A percentile compares a stretch with the other conserved stretches of the same genome.
phyloP scores from a whole-genome alignment of 2,329 filamentous ascomycete species.

The Arthrobotrys sphaeroides region DNA sequence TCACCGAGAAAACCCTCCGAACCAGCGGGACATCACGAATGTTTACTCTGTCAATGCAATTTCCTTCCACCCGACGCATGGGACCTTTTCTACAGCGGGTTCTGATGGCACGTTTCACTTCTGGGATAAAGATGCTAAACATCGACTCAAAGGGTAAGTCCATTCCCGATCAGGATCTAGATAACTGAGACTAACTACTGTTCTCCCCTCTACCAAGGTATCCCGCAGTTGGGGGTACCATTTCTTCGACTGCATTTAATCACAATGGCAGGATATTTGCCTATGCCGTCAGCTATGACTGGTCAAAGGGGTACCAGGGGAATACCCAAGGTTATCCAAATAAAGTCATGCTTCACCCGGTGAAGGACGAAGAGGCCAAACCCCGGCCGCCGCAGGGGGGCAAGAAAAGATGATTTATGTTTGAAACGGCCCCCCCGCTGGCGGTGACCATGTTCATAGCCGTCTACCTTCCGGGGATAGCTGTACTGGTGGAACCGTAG shows the following conservation, averaged over 20 bases:
- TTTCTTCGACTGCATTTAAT: constrained; percentile 92
- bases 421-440: not conserved
- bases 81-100: constrained; percentile 97
- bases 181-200: not conserved
- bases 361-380: constrained; percentile 73
- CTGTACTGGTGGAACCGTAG: not conserved
- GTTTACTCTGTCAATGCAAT: constrained; percentile 97
- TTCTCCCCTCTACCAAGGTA: constrained; percentile 65
- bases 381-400: constrained; percentile 60
- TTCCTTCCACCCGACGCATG: constrained; percentile 94
- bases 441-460: not conserved
- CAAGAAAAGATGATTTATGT: constrained; percentile 38
- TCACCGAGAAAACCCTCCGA: constrained; percentile 80
- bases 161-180: not conserved
- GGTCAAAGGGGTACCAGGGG: constrained; percentile 91
- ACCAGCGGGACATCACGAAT: constrained; percentile 76
- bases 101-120: constrained; percentile 96
- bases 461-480: too few relatives aligned
- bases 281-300: constrained; percentile 94
- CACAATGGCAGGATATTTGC: constrained; percentile 83
- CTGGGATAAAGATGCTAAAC: constrained; percentile 93
- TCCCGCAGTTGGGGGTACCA: constrained; percentile 82
- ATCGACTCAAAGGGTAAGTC: constrained; percentile 77
- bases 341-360: constrained; percentile 86
- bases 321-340: constrained; percentile 79